A percentile compares a stretch with the other conserved stretches of the same genome.
Evolutionary conservation across 1,284 basidiomycete genomes (phyloP).

Genomic region (Papiliotrema terrestris): DNA sequence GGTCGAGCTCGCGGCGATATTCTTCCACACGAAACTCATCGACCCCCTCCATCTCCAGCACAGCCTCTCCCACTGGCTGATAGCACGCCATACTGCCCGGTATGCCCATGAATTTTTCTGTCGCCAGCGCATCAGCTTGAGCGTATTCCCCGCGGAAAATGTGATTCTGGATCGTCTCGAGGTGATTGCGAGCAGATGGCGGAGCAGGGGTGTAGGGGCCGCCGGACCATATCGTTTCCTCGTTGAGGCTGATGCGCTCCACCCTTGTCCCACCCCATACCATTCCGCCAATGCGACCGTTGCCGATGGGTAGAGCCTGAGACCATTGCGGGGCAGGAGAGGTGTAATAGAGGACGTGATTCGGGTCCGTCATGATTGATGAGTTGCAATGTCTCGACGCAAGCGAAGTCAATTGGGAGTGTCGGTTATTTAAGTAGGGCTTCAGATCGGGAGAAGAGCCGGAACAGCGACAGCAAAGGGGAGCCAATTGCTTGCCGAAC

Average conservation of each 20-base stretch:
- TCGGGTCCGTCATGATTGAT: no score
- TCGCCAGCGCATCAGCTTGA: slow-evolving; percentile 3
- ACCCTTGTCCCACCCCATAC: slow-evolving; percentile 4
- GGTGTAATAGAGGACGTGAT: slow-evolving; percentile 11
- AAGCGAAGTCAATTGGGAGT: no score
- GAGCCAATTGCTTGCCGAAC: no score
- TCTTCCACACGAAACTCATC: not conserved
- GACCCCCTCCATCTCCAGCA: not conserved
- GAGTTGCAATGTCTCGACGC: not conserved
- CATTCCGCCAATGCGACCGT: slow-evolving; percentile 10
- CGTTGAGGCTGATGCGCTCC: slow-evolving; percentile 11
- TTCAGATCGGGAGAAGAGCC: no score
- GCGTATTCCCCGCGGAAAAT: slow-evolving; percentile 2
- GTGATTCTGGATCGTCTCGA: not conserved
- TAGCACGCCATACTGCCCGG: not conserved
- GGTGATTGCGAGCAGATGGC: not conserved
- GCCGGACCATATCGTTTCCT: slow-evolving; percentile 10
- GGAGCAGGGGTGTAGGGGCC: slow-evolving; percentile 3
- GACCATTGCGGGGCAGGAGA: slow-evolving; percentile 3
- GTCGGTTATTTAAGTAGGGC: no score
- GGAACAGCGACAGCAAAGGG: no score
- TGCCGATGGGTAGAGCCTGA: slow-evolving; percentile 11
- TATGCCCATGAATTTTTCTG: not conserved
- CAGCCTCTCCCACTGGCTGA: slow-evolving; percentile 2
- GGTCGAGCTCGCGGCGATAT: slow-evolving; percentile 1